phyloP scores from a whole-genome alignment of 352 stramenopile species.

The Achlya hypogyna region DNA sequence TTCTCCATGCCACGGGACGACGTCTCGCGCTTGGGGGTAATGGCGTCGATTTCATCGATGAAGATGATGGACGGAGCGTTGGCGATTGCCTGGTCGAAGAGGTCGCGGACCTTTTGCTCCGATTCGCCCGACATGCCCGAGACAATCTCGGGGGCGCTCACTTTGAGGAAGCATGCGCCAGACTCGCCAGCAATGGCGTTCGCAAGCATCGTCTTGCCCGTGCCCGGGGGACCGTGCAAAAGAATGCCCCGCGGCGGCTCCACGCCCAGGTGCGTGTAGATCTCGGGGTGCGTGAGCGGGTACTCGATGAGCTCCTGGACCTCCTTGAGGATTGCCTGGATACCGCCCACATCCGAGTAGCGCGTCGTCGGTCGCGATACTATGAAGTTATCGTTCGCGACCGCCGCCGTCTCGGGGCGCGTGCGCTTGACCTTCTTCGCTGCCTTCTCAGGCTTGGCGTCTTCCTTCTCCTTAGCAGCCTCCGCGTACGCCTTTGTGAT shows the following conservation, averaged over 20 bases:
- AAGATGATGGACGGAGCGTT: constrained; percentile 97
- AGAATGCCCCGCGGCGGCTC: constrained; percentile 88
- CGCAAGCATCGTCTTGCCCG: constrained; percentile 91
- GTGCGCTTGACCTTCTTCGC: constrained; percentile 66
- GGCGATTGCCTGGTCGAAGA: constrained; percentile 94
- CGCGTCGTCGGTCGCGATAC: constrained; percentile 62
- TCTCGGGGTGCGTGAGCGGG: constrained; percentile 88
- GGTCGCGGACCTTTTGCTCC: constrained; percentile 76
- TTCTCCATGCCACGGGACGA: constrained; percentile 94
- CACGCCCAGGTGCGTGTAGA: constrained; percentile 89
- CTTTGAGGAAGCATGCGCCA: constrained; percentile 80
- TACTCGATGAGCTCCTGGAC: constrained; percentile 94
- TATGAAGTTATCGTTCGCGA: constrained; percentile 36
- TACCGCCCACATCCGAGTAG: constrained; percentile 85
- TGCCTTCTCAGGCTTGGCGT: constrained; percentile 28
- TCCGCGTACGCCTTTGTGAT: constrained; percentile 66
- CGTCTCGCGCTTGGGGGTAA: constrained; percentile 91
- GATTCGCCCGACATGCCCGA: constrained; percentile 90
- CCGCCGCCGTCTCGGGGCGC: constrained; percentile 19
- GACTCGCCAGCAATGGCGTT: constrained; percentile 90
- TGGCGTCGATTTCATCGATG: constrained; percentile 97
- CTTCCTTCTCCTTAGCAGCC: neutral
- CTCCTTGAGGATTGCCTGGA: constrained; percentile 81
- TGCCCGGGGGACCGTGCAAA: constrained; percentile 87
- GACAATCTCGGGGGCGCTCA: constrained; percentile 88